Base-by-base conservation (phyloP, 2,329 filamentous ascomycete species). In the Fusarium pilosicola region DNA sequence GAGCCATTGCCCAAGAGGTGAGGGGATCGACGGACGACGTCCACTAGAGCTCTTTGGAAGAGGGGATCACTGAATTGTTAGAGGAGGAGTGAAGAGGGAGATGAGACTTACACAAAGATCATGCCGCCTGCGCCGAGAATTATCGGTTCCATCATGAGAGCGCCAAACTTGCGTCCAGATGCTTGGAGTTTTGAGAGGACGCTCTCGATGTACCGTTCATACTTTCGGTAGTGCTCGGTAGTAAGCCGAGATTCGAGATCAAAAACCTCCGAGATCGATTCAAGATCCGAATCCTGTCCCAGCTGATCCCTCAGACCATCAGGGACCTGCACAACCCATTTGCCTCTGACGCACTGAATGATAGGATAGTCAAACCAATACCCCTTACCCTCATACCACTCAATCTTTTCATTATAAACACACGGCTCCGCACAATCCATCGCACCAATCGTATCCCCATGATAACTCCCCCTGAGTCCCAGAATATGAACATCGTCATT, bases 361-460 rank as follows among this genome's bases (percentile, higher is more conserved):
- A 87, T 88, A 0, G 94, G 94, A 65, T 92, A 94, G 70, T 95
- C 92, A 61, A 96, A 92, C 94, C 94, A 97, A 77, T 90, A 88
- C 0, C 94, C 94, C 54, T 90, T 90, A 0, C 93, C 93, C 68
- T 89, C 85, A 78, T 97, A 97, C 94, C 94, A 97, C 78, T 96
- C 94, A 0, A 95, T 92, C 79, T 94, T 94, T 76, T 94, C 89
- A 76, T 97, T 97, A 80, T 88, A 97, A 0, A 89, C 88, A 39
- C 89, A 91, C 0, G 94, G 94, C 78, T 96, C 93, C 0, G 93
- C 90, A 60, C 91, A 93, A 80, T 96, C 94, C 94, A 97, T 96
- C 0, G 93, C 93, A 0, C 94, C 94, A 52, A 97, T 95, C 0
- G 94, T 97, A 78, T 97, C 94, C 4, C 94, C 94, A 76, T 97